Conservation (phyloP, 768 basidiomycete species). For the Amanita rimosa region DNA sequence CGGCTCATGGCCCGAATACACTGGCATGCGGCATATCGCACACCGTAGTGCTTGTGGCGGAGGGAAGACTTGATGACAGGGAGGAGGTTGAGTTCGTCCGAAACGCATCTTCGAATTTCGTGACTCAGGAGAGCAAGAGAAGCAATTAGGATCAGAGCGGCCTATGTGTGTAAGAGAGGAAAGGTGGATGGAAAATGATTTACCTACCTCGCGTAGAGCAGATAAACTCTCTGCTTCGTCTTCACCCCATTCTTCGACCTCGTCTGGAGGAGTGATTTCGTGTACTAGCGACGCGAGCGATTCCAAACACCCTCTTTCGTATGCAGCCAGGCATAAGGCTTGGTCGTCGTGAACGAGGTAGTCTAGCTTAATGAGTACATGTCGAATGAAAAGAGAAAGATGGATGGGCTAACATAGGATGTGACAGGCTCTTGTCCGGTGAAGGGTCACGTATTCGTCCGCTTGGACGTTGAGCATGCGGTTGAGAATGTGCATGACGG, state of each 20-base stretch:
- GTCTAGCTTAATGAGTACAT: constrained; percentile 22
- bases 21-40: constrained; percentile 83
- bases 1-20: constrained; percentile 73
- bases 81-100: constrained; percentile 41
- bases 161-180: constrained; percentile 26
- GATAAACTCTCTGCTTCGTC: constrained; percentile 54
- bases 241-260: constrained; percentile 43
- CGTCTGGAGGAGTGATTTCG: constrained; percentile 37
- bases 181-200: constrained; percentile 2
- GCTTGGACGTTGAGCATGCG: constrained; percentile 36
- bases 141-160: constrained; percentile 62
- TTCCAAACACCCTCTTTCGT: constrained; percentile 55
- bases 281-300: constrained; percentile 42
- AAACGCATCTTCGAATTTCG: constrained; percentile 57
- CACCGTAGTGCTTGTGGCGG: constrained; percentile 52
- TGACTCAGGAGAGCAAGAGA: constrained; percentile 64
- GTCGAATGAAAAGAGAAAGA: background rate
- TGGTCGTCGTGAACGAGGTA: constrained; percentile 63
- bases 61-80: constrained; percentile 40
- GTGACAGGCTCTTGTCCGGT: constrained; percentile 60
- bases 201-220: constrained; percentile 51
- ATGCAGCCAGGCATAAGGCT: constrained; percentile 53
- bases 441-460: constrained; percentile 23
- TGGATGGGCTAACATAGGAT: constrained; percentile 40
- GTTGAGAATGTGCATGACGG: constrained; percentile 63